These are phyloP conservation scores for Cyberlindnera maclurae DNA, from an alignment of 805 yeast genomes.

Conservation along the genomic window DNA sequence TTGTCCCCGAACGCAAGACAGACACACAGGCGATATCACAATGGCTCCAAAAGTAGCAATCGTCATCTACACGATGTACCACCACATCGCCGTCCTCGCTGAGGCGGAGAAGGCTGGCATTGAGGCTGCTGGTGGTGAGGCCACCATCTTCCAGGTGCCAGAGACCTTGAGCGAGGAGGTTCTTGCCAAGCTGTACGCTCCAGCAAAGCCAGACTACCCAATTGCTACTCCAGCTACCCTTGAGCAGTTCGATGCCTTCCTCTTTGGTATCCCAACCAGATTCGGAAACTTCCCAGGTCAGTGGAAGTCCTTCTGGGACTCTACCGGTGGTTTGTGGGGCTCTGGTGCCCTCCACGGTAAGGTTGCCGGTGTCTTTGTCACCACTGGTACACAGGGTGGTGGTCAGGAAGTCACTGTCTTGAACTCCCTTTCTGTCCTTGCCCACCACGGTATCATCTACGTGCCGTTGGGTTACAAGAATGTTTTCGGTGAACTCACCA, in stretches of 20 bases:
- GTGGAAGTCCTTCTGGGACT: constrained; percentile 69
- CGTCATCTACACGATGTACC: constrained; percentile 74
- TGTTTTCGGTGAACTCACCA: constrained; percentile 47
- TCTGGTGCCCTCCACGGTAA: constrained; percentile 63
- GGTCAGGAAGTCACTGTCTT: constrained; percentile 72
- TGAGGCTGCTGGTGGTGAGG: constrained; percentile 60
- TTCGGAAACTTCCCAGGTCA: constrained; percentile 73
- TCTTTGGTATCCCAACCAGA: constrained; percentile 79
- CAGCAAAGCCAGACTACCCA: constrained; percentile 50
- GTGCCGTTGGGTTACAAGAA: constrained; percentile 71
- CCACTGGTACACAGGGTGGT: constrained; percentile 70
- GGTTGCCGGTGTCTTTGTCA: constrained; percentile 63
- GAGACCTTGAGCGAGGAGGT: constrained; percentile 66
- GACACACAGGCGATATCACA: constrained; percentile 6
- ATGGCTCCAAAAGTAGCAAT: constrained; percentile 37
- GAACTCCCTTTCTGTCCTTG: constrained; percentile 49
- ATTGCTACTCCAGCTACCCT: constrained; percentile 51
- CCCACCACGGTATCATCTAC: constrained; percentile 72
- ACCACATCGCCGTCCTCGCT: constrained; percentile 68
- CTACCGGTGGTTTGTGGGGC: constrained; percentile 74
- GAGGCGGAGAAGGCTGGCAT: constrained; percentile 63
- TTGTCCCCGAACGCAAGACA: background rate
- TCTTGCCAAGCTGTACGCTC: constrained; percentile 59
- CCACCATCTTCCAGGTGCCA: constrained; percentile 69
- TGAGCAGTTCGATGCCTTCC: constrained; percentile 58